Percentiles rank a stretch among this genome's conserved stretches.
These are phyloP conservation scores for Camellia oleifera DNA, from an alignment of 179 eudicot species.

Conservation along the genomic window DNA sequence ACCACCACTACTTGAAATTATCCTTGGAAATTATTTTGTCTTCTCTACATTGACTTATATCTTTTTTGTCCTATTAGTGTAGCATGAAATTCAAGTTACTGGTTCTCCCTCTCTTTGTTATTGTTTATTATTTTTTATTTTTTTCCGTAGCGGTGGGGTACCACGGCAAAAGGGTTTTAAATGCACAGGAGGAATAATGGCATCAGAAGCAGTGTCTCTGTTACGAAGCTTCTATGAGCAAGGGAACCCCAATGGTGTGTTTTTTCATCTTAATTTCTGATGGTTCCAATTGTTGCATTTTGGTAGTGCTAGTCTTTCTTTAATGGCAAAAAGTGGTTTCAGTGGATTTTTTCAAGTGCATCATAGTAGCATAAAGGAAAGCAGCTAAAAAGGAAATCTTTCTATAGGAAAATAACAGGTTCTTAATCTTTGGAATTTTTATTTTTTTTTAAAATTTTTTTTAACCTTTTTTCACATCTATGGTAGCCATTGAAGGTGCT, in stretches of 20 bases:
- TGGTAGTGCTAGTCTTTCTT: not conserved
- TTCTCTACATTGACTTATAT: not conserved
- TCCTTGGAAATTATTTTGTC: not conserved
- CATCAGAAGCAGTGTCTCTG: conserved; percentile 67
- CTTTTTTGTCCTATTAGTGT: not conserved
- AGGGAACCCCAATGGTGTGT: conserved; percentile 72
- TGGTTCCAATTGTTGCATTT: not conserved
- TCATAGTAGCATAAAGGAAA: not conserved
- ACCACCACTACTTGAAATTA: not conserved
- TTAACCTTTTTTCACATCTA: too few relatives aligned
- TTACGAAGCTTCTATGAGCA: conserved; percentile 72
- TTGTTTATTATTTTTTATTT: not conserved
- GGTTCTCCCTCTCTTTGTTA: not conserved
- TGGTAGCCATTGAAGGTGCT: too few relatives aligned
- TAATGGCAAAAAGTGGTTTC: not conserved
- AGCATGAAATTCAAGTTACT: not conserved
- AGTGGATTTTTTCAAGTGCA: not conserved
- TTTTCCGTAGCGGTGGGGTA: conserved; percentile 18
- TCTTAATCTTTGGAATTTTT: not conserved
- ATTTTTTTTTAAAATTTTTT: too few relatives aligned
- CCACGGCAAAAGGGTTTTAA: conserved; percentile 40
- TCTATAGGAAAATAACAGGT: not conserved
- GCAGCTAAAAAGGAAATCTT: not conserved
- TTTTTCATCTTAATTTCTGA: not conserved
- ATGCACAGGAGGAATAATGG: conserved; percentile 81